These are phyloP conservation scores for Penicilliopsis zonata DNA, from an alignment of 495 filamentous ascomycete genomes.

Conservation along the genomic window DNA sequence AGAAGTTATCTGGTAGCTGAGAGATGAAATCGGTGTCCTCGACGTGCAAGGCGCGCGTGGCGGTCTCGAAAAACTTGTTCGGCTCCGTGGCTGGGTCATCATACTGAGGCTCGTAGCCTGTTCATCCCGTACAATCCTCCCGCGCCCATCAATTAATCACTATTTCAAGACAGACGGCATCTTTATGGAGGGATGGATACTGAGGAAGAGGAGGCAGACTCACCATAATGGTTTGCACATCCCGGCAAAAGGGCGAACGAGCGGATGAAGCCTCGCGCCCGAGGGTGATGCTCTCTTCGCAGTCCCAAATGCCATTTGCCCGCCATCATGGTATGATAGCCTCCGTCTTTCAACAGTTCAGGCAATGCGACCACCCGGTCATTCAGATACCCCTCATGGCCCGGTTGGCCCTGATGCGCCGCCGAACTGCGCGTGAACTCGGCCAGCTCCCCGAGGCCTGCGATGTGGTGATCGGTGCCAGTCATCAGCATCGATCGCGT, in stretches of 20 bases:
- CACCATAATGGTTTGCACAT: constrained; percentile 48
- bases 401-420: constrained; percentile 42
- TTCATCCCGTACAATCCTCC: too few relatives aligned
- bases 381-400: constrained; percentile 56
- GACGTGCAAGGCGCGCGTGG: constrained; percentile 43
- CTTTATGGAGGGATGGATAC: too few relatives aligned
- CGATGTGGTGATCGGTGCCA: constrained; percentile 35
- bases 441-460: constrained; percentile 33
- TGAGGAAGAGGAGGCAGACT: too few relatives aligned
- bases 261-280: constrained; percentile 30
- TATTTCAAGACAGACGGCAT: too few relatives aligned
- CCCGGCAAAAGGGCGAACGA: constrained; percentile 42
- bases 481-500: constrained; percentile 49
- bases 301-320: constrained; percentile 46
- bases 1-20: constrained; percentile 42
- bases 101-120: constrained; percentile 43
- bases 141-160: too few relatives aligned
- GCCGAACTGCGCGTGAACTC: constrained; percentile 37
- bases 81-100: constrained; percentile 28
- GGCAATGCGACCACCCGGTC: constrained; percentile 49
- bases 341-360: constrained; percentile 46
- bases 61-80: constrained; percentile 38
- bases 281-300: constrained; percentile 28
- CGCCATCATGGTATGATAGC: constrained; percentile 50
- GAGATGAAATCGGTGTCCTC: constrained; percentile 45